These are phyloP conservation scores for Cephaloascus albidus DNA, from an alignment of 805 yeast genomes.

Conservation along the genomic window DNA sequence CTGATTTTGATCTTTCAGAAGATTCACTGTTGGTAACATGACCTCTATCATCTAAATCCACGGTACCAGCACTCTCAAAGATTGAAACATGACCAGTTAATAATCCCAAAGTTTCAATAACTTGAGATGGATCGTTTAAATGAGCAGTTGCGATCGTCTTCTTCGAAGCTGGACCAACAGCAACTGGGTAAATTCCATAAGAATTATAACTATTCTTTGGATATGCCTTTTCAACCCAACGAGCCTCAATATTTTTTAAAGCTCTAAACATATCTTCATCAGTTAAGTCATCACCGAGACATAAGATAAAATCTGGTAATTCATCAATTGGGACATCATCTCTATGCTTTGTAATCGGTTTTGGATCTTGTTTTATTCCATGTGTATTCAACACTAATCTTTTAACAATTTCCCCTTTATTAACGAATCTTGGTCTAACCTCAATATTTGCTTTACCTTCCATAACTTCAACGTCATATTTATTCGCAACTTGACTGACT, in stretches of 20 bases:
- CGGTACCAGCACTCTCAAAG: slow-evolving; percentile 71
- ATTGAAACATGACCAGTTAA: slow-evolving; percentile 71
- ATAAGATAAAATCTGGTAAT: slow-evolving; percentile 76
- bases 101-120: slow-evolving; percentile 73
- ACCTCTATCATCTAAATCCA: slow-evolving; percentile 70
- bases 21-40: slow-evolving; percentile 44
- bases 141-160: slow-evolving; percentile 81
- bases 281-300: slow-evolving; percentile 93
- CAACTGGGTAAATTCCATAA: slow-evolving; percentile 72
- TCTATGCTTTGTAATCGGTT: slow-evolving; percentile 9
- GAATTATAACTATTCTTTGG: slow-evolving; percentile 36
- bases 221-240: slow-evolving; percentile 34
- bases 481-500: slow-evolving; percentile 44
- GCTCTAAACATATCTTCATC: slow-evolving; percentile 97
- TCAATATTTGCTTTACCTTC: slow-evolving; percentile 95
- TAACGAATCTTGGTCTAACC: slow-evolving; percentile 91
- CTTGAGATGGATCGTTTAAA: slow-evolving; percentile 74
- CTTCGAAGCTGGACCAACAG: slow-evolving; percentile 89
- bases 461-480: slow-evolving; percentile 89
- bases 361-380: slow-evolving; percentile 40
- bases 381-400: slow-evolving; percentile 60
- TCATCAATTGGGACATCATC: slow-evolving; percentile 26
- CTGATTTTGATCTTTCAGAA: slow-evolving; percentile 28
- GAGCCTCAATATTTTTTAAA: slow-evolving; percentile 49
- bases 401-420: slow-evolving; percentile 94